Conservation (phyloP, 495 filamentous ascomycete genomes). For the Sphaerosporella brunnea region DNA sequence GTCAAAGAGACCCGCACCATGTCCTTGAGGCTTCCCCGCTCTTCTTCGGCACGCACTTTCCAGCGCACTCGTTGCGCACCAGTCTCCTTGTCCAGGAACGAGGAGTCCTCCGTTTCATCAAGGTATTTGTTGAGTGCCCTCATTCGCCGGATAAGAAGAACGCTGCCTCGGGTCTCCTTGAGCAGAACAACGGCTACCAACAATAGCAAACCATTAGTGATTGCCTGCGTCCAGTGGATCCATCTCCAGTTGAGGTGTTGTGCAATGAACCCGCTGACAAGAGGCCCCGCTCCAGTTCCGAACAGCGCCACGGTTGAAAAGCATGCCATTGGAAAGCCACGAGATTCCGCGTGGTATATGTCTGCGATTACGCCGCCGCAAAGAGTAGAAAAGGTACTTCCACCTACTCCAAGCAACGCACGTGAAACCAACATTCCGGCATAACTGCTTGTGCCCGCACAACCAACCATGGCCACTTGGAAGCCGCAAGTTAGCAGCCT, state of each 20-base stretch:
- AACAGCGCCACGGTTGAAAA: conserved; percentile 60
- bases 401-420: conserved; percentile 57
- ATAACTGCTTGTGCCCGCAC: conserved; percentile 53
- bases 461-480: conserved; percentile 39
- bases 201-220: conserved; percentile 47
- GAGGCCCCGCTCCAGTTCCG: conserved; percentile 66
- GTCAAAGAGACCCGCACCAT: conserved; percentile 64
- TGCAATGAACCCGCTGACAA: conserved; percentile 54
- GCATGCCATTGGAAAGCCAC: conserved; percentile 81
- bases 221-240: conserved; percentile 77
- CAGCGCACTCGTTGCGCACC: conserved; percentile 50
- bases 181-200: conserved; percentile 46
- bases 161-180: conserved; percentile 67
- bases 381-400: conserved; percentile 76
- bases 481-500: conserved; percentile 34
- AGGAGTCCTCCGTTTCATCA: conserved; percentile 33
- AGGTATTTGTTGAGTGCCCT: conserved; percentile 61
- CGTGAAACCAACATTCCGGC: conserved; percentile 61
- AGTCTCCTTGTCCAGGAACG: too few species aligned
- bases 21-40: conserved; percentile 39
- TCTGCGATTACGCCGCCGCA: conserved; percentile 84
- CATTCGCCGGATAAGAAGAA: conserved; percentile 65
- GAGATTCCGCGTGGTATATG: conserved; percentile 58
- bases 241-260: conserved; percentile 58
- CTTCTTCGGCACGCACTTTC: conserved; percentile 71